A percentile compares a stretch with the other conserved stretches of the same genome.
These are phyloP conservation scores for Panicum hallii DNA, from an alignment of 202 grass and related monocot species.

Conservation along the genomic window DNA sequence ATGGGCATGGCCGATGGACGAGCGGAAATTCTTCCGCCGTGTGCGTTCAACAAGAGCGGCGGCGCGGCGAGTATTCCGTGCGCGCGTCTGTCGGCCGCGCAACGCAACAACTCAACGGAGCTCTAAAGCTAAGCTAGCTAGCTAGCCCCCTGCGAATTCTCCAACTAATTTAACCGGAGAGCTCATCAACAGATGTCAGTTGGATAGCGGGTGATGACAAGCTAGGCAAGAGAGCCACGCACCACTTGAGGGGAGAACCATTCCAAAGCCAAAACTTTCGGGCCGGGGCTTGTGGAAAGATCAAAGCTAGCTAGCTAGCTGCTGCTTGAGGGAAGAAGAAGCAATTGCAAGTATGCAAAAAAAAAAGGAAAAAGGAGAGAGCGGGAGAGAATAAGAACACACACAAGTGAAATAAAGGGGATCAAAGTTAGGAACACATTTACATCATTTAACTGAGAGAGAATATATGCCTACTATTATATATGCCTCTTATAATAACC, in stretches of 20 bases:
- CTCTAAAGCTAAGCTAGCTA: too few species aligned
- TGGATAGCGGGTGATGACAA: not conserved
- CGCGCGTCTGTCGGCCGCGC: too few species aligned
- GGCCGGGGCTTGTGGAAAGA: constrained; percentile 1
- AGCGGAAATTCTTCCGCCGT: too few species aligned
- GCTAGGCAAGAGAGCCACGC: not conserved
- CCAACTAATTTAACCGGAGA: not conserved
- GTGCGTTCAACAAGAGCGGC: too few species aligned
- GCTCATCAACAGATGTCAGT: not conserved
- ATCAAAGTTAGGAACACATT: constrained; percentile 38
- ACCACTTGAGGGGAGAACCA: constrained; percentile 2
- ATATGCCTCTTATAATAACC: not conserved
- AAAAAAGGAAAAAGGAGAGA: not conserved
- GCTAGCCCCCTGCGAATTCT: not conserved
- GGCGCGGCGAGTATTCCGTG: too few species aligned
- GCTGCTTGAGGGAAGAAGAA: not conserved
- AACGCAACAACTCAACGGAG: not conserved
- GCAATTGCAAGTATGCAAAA: not conserved
- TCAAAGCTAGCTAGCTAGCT: not conserved
- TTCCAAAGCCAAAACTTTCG: constrained; percentile 43
- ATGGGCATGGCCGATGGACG: too few species aligned
- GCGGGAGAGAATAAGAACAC: too few species aligned
- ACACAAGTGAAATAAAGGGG: not conserved
- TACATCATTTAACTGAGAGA: not conserved
- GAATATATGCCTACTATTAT: not conserved